Percentiles rank a stretch among this genome's conserved stretches.
These are phyloP conservation scores for Debaryomyces sp. DNA, from an alignment of 1,139 yeast species.

Conservation along the genomic window DNA sequence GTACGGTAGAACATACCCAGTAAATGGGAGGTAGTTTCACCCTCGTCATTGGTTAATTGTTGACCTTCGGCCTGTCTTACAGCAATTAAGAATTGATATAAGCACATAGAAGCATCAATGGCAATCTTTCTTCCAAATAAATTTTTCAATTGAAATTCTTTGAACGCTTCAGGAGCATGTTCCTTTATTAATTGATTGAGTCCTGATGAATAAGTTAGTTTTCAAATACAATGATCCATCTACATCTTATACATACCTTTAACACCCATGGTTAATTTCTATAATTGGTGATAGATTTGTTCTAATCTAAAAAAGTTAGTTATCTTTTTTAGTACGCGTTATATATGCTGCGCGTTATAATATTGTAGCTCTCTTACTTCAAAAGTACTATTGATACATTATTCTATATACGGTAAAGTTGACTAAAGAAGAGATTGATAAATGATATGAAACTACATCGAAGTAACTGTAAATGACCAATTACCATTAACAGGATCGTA, in stretches of 20 bases:
- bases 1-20: slow-evolving; percentile 97
- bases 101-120: slow-evolving; percentile 86
- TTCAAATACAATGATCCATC: background rate
- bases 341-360: background rate
- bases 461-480: slow-evolving; percentile 68
- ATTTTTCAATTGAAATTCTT: slow-evolving; percentile 78
- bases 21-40: slow-evolving; percentile 93
- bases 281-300: background rate
- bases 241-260: slow-evolving; percentile 48
- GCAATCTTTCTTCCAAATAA: slow-evolving; percentile 95
- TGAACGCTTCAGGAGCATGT: slow-evolving; percentile 83
- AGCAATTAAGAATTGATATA: slow-evolving; percentile 92
- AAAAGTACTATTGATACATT: slow-evolving; percentile 7
- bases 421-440: background rate
- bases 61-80: slow-evolving; percentile 98
- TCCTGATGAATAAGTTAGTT: slow-evolving; percentile 45
- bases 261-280: slow-evolving; percentile 62
- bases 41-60: slow-evolving; percentile 82
- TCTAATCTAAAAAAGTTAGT: background rate
- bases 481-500: slow-evolving; percentile 82
- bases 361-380: background rate
- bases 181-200: slow-evolving; percentile 80
- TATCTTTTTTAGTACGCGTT: slow-evolving; percentile 5
- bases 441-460: slow-evolving; percentile 9
- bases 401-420: slow-evolving; percentile 13